Evolutionary conservation across 768 basidiomycete genomes (phyloP), one percentile per base, ranked within the genome.

Genomic region (Harrya chromipes): DNA sequence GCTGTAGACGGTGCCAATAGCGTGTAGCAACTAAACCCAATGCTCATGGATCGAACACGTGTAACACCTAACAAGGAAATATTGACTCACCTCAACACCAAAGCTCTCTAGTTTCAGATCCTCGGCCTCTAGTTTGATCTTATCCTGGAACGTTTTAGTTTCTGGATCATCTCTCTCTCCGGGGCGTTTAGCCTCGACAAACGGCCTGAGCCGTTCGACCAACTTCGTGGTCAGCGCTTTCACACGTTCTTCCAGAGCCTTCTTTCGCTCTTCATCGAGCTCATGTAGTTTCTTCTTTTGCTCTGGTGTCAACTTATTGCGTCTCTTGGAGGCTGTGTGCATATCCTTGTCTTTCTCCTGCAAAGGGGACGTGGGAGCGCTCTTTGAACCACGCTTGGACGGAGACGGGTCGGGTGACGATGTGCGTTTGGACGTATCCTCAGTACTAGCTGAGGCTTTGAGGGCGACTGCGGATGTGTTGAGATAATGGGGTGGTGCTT

Each of bases 91-190:
- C 82, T 97, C 95, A 20, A 98, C 85, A 41, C 97, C 97, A 68
- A 99, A 99, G 57, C 90, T 94, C 74, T 99, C 95, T 46, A 97
- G 70, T 73, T 97, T 97, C 59, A 99, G 65, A 71, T 99, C 97
- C 48, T 95, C 93, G 1, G 90, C 91, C 68, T 99, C 97, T 24
- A 80, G 73, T 61, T 70, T 77, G 66, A 95, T 89, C 67, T 77
- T 83, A 45, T 77, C 75, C 67, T 90, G 85, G 61, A 93, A 99
- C 14, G 78, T 75, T 42, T 68, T 69, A 11, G 90, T 92, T 74
- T 98, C 97, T 0, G 84, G 73, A 60, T 98, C 97, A 44, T 81
- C 85, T 64, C 78, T 80, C 3, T 75, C 84, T 11, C 89, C 90
- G 3, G 93, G 93, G 43, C 81, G 73, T 67, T 89, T 83, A 38